Evolutionary conservation across 1,284 basidiomycete genomes (phyloP).

Genomic region (Gymnopus androsaceus): DNA sequence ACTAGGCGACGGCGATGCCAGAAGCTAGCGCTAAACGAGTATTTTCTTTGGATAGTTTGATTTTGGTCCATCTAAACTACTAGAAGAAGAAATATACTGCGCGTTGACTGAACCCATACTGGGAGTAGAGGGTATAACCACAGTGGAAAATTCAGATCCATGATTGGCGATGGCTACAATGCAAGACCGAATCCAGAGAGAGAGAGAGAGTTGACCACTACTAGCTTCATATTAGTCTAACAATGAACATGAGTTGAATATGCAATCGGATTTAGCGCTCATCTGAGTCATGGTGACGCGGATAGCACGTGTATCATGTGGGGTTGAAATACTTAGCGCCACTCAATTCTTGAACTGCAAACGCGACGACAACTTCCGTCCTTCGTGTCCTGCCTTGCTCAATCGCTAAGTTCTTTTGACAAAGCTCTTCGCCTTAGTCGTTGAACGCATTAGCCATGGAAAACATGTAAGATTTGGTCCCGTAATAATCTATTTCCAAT

Average conservation of each 20-base stretch:
- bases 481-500: too few species aligned
- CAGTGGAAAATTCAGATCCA: background rate
- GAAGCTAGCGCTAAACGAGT: background rate
- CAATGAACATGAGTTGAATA: too few species aligned
- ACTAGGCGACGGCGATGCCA: background rate
- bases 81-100: background rate
- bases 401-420: too few species aligned
- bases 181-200: background rate
- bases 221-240: too few species aligned
- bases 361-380: too few species aligned
- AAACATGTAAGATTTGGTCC: constrained; percentile 11
- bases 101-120: background rate
- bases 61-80: background rate
- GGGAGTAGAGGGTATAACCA: background rate
- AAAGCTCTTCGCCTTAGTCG: background rate
- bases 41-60: background rate
- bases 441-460: constrained; percentile 10
- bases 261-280: too few species aligned
- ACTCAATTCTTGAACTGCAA: too few species aligned
- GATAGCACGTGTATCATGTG: too few species aligned
- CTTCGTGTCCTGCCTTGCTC: too few species aligned
- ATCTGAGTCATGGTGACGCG: too few species aligned
- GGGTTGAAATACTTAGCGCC: too few species aligned
- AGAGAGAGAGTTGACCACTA: too few species aligned
- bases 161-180: background rate